Evolutionary conservation across 2,329 filamentous ascomycete species (phyloP).

Genomic region (Thielaviopsis euricoi): DNA sequence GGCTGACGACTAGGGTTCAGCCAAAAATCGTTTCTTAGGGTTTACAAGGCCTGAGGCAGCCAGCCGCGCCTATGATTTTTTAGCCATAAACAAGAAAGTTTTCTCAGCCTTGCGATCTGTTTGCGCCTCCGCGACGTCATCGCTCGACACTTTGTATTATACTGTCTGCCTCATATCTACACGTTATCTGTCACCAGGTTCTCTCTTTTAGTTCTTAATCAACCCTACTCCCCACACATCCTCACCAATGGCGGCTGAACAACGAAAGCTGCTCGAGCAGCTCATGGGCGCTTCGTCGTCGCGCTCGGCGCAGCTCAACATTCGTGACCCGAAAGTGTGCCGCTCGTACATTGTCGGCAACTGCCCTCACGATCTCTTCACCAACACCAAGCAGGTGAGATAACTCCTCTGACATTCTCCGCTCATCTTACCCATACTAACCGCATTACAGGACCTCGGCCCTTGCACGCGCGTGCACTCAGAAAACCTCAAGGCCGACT

Average conservation of each 20-base stretch:
- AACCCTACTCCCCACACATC: background rate
- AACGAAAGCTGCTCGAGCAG: slow-evolving; percentile 96
- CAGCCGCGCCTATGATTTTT: background rate
- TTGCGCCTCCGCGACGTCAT: slow-evolving; percentile 1
- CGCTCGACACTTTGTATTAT: background rate
- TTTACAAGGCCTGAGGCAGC: background rate
- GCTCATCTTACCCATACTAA: background rate
- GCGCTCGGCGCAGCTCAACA: slow-evolving; percentile 64
- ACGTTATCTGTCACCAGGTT: too few species aligned
- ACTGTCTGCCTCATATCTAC: background rate
- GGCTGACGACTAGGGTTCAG: background rate
- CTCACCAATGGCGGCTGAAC: slow-evolving; percentile 73
- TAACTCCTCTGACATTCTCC: background rate
- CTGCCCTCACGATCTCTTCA: slow-evolving; percentile 97
- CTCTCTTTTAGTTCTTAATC: background rate
- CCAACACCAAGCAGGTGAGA: slow-evolving; percentile 72
- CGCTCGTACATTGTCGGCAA: slow-evolving; percentile 85
- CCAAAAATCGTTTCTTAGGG: too few species aligned
- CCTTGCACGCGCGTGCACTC: slow-evolving; percentile 77
- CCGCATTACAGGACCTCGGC: slow-evolving; percentile 48
- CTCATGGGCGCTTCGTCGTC: slow-evolving; percentile 66
- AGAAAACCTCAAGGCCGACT: slow-evolving; percentile 78
- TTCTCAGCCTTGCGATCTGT: slow-evolving; percentile 6
- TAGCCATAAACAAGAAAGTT: slow-evolving; percentile 3
- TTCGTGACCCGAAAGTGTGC: slow-evolving; percentile 87